Conservation (phyloP, 768 basidiomycete species). For the Lactarius indigo region DNA sequence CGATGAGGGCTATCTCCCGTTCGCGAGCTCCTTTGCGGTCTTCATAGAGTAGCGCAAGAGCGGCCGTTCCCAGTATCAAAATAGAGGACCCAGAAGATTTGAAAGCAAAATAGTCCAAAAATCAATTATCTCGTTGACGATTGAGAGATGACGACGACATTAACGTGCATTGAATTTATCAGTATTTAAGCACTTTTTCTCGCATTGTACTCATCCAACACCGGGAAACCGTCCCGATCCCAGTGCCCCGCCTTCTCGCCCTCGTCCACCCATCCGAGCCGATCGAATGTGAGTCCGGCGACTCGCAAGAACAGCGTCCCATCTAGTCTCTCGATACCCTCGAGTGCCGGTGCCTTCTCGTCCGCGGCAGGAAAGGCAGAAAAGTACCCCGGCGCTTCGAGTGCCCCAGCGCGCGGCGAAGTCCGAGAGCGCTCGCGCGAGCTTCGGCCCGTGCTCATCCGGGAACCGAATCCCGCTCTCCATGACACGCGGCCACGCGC, state of each 20-base stretch:
- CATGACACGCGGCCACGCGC: slow-evolving; percentile 54
- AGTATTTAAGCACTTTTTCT: not conserved
- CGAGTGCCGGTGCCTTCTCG: slow-evolving; percentile 30
- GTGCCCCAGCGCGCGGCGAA: slow-evolving; percentile 44
- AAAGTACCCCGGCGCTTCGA: slow-evolving; percentile 34
- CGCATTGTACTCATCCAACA: not conserved
- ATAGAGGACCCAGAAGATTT: not conserved
- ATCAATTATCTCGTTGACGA: too few species aligned
- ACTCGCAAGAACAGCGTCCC: slow-evolving; percentile 61
- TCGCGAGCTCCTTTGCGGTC: not conserved
- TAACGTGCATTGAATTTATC: not conserved
- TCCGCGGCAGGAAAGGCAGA: slow-evolving; percentile 9
- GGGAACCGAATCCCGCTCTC: slow-evolving; percentile 51
- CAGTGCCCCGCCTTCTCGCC: not conserved
- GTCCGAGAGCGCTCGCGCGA: slow-evolving; percentile 48
- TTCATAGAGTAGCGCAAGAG: not conserved
- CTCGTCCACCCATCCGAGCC: slow-evolving; percentile 18
- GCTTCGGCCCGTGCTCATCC: slow-evolving; percentile 52
- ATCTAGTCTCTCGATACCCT: slow-evolving; percentile 52
- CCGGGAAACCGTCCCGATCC: not conserved
- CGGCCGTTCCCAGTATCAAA: not conserved
- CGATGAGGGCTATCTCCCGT: not conserved
- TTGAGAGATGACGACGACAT: too few species aligned
- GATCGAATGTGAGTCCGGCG: slow-evolving; percentile 49
- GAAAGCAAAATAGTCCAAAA: too few species aligned